Conservation (phyloP, 2,329 filamentous ascomycete genomes). For the Aureobasidium sp. region DNA sequence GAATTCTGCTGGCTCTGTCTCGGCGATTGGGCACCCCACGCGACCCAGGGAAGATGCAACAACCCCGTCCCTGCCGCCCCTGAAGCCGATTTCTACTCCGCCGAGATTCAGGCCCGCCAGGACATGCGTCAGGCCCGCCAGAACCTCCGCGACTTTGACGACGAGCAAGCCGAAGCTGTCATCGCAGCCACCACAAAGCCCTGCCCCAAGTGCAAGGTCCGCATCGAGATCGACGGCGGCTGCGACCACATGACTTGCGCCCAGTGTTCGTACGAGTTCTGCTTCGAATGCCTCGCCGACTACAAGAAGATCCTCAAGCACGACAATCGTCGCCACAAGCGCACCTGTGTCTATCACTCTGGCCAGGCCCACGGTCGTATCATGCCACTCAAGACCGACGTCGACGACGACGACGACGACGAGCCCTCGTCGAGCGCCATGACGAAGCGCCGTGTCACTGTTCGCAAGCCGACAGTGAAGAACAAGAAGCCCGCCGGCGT, state of each 20-base stretch:
- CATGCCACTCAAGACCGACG: background rate
- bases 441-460: background rate
- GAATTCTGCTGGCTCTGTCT: background rate
- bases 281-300: conserved; percentile 24
- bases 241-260: conserved; percentile 26
- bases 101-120: background rate
- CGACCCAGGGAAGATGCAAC: background rate
- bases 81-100: background rate
- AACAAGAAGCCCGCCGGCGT: background rate
- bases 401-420: background rate
- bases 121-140: background rate
- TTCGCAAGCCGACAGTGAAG: background rate
- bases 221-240: conserved; percentile 29
- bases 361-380: background rate
- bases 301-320: conserved; percentile 5
- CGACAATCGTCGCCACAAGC: background rate
- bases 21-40: background rate
- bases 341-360: background rate
- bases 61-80: background rate
- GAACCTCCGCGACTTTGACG: conserved; percentile 9
- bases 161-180: conserved; percentile 16
- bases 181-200: conserved; percentile 23
- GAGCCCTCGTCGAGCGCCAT: background rate
- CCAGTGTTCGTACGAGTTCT: conserved; percentile 24
- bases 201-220: conserved; percentile 26